phyloP scores from a whole-genome alignment of 108 stramenopile genomes.

The Nitzschia sp. region DNA sequence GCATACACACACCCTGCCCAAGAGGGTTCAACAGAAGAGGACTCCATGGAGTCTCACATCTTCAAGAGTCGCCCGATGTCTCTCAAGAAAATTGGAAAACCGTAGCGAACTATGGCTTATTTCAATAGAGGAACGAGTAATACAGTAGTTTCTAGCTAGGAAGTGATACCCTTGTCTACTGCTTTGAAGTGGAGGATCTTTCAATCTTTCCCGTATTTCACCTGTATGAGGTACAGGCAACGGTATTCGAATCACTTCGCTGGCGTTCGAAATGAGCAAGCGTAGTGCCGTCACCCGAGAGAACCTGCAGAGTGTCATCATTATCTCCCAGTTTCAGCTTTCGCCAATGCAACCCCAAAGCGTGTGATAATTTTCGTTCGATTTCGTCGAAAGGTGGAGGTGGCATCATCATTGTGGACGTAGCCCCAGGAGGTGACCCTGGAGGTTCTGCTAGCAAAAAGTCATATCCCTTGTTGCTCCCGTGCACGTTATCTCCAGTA shows the following conservation, averaged over 20 bases:
- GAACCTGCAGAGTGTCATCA: not conserved
- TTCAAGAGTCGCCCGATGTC: constrained; percentile 28
- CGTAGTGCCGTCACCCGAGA: not conserved
- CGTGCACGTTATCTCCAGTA: not conserved
- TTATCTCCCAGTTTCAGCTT: not conserved
- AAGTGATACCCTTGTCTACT: too few relatives aligned
- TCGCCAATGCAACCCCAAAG: constrained; percentile 12
- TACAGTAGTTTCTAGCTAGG: too few relatives aligned
- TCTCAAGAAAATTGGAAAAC: constrained; percentile 3
- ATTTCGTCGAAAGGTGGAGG: constrained; percentile 11
- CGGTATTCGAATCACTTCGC: not conserved
- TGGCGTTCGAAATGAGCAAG: not conserved
- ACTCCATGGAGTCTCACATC: constrained; percentile 22
- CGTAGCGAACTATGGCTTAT: too few relatives aligned
- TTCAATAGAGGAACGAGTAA: too few relatives aligned
- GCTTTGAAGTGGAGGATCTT: not conserved
- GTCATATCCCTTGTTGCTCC: not conserved
- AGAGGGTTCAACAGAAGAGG: not conserved
- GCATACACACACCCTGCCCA: constrained; percentile 24
- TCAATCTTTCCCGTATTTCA: not conserved
- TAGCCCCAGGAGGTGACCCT: not conserved
- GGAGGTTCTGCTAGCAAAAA: not conserved
- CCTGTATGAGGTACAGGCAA: not conserved
- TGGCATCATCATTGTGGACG: constrained; percentile 29
- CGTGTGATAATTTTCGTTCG: constrained; percentile 14